phyloP scores from a whole-genome alignment of 176 grass and related monocot species.

The Ananas comosus region DNA sequence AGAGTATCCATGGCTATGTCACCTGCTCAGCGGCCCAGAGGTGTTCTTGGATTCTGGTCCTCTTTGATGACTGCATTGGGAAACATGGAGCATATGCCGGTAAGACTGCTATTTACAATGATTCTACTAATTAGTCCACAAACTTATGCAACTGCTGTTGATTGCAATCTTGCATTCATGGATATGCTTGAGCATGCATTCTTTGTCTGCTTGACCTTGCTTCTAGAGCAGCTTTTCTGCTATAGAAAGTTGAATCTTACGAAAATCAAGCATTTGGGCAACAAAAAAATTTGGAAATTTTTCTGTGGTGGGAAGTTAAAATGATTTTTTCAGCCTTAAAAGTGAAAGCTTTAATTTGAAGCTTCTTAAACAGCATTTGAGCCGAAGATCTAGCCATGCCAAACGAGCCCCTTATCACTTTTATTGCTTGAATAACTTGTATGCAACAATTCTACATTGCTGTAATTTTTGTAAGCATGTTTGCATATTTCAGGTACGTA shows the following conservation, averaged over 20 bases:
- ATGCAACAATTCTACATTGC: too few relatives aligned
- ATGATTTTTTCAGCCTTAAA: too few relatives aligned
- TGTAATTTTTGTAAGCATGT: constrained; percentile 6
- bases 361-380: too few relatives aligned
- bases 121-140: constrained; percentile 4
- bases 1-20: constrained; percentile 98
- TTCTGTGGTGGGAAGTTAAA: too few relatives aligned
- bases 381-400: too few relatives aligned
- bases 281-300: too few relatives aligned
- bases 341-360: too few relatives aligned
- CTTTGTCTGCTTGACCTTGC: not conserved
- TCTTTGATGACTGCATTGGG: constrained; percentile 98
- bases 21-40: constrained; percentile 86
- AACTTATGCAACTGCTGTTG: not conserved
- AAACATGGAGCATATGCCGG: constrained; percentile 99
- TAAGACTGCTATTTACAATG: constrained; percentile 26
- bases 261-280: too few relatives aligned
- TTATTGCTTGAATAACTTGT: too few relatives aligned
- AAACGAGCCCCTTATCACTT: too few relatives aligned
- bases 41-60: constrained; percentile 96
- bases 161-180: not conserved
- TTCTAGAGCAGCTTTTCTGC: not conserved
- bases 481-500: constrained; percentile 48
- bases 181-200: not conserved
- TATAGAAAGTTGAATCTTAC: too few relatives aligned